Evolutionary conservation across 2,329 filamentous ascomycete species (phyloP).

Genomic region (Colletotrichum liaoningense): DNA sequence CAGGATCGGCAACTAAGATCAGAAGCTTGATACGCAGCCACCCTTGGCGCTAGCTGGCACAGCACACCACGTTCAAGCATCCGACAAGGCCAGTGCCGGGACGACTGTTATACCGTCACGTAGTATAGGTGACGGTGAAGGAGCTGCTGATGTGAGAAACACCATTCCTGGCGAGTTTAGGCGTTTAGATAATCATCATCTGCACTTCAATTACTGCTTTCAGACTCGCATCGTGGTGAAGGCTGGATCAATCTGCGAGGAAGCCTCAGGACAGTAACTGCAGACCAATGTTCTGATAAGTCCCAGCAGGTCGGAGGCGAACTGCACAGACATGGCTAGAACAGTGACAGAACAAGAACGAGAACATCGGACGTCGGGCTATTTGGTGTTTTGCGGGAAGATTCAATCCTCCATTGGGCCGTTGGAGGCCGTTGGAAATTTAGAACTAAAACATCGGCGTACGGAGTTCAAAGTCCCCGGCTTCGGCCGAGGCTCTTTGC

Average conservation of each 20-base stretch:
- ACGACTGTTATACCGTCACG: not conserved
- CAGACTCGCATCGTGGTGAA: not conserved
- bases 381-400: not conserved
- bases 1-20: slow-evolving; percentile 20
- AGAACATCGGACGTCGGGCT: slow-evolving; percentile 12
- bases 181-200: not conserved
- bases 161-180: not conserved
- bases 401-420: not conserved
- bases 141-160: slow-evolving; percentile 15
- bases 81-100: not conserved
- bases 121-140: not conserved
- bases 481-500: slow-evolving; percentile 5
- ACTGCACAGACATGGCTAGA: not conserved
- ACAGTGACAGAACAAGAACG: not conserved
- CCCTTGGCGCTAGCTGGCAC: slow-evolving; percentile 6
- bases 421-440: not conserved
- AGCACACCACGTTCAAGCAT: not conserved
- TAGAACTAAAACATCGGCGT: slow-evolving; percentile 1
- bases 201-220: not conserved
- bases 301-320: not conserved
- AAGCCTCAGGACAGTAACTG: no score
- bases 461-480: slow-evolving; percentile 16
- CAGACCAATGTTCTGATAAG: not conserved
- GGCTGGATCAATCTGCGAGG: no score
- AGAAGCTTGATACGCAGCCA: slow-evolving; percentile 26